Base-by-base conservation (phyloP, 257 asterid species). In the Ligustrum vulgare region DNA sequence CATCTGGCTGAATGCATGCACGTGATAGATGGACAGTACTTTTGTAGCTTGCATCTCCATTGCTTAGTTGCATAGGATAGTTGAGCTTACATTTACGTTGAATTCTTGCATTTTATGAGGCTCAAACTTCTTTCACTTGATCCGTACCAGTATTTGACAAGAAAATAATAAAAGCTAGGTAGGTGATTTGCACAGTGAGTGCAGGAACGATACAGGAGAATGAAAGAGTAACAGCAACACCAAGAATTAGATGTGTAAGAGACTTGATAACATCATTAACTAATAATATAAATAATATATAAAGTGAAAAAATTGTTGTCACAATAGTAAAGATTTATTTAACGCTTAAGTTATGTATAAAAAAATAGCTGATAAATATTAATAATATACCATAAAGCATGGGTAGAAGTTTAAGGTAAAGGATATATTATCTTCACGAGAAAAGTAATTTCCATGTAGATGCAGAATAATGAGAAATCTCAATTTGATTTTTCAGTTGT, bases 241-340 rank as follows among this genome's bases (percentile, higher is more conserved):
- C 49, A 73, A 65, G 67, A 80, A 71, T 34, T 34, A 51, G 43
- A 71, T 25, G 77, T 31, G 25, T 69, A 25, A 51, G 15, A 51
- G 41, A 13, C 54, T 68, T 34, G 0, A 68, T 35, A 33, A 33
- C 71, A 34, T 15, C 35, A 23, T 23, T 66, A 66, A 66, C 16
- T 66, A 15, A 25, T 25, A 66, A 66, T 35, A 5, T 39, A 18
- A 32, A 66, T 20, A 9, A 45, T 22, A 36, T 20, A 2, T 69
- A 4, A 13, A n/a, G 66, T 23, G 66, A 67, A 58, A 62, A 45
- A 37, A 70, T 62, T 35, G 32, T 20, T 66, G 28, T n/a, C 22
- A 22, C 64, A 20, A 56, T 56, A 56, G 64, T 56, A 54, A 18
- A 16, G 15, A 20, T 7, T 22, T 20, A n/a, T n/a, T 56, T 20